Evolutionary conservation across 2,329 filamentous ascomycete genomes (phyloP).

Genomic region (Amauroascus verrucosus): DNA sequence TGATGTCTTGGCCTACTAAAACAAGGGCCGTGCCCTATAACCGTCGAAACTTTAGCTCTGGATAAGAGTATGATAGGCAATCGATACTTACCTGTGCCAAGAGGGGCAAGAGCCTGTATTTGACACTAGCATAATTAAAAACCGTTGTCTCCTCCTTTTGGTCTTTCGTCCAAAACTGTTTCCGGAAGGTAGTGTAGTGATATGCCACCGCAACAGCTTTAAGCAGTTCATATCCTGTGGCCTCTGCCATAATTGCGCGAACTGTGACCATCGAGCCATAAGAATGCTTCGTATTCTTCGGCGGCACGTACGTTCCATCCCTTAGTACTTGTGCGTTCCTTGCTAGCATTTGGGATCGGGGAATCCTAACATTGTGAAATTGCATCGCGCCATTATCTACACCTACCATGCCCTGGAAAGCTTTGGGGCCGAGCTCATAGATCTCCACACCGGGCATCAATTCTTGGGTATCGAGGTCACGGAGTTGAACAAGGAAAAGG

Average conservation of each 20-base stretch:
- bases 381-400: conserved; percentile 26
- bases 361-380: conserved; percentile 28
- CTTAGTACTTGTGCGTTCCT: conserved; percentile 23
- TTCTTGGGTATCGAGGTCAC: conserved; percentile 21
- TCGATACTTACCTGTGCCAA: conserved; percentile 16
- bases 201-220: conserved; percentile 29
- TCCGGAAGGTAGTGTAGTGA: conserved; percentile 22
- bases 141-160: conserved; percentile 17
- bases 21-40: conserved; percentile 16
- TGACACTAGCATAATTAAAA: conserved; percentile 20
- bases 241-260: conserved; percentile 23
- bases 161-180: conserved; percentile 16
- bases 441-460: conserved; percentile 23
- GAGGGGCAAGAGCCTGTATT: conserved; percentile 19
- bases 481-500: conserved; percentile 24
- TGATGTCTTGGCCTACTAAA: conserved; percentile 19
- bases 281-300: conserved; percentile 25
- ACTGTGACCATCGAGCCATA: conserved; percentile 29
- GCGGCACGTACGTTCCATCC: conserved; percentile 24
- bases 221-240: conserved; percentile 23
- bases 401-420: conserved; percentile 19
- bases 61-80: background rate
- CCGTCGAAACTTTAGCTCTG: background rate
- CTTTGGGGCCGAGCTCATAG: conserved; percentile 24
- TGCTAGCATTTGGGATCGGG: conserved; percentile 26